Percentiles rank a stretch among this genome's conserved stretches.
phyloP scores from a whole-genome alignment of 2,329 filamentous ascomycete genomes.

The Lachnellula occidentalis region DNA sequence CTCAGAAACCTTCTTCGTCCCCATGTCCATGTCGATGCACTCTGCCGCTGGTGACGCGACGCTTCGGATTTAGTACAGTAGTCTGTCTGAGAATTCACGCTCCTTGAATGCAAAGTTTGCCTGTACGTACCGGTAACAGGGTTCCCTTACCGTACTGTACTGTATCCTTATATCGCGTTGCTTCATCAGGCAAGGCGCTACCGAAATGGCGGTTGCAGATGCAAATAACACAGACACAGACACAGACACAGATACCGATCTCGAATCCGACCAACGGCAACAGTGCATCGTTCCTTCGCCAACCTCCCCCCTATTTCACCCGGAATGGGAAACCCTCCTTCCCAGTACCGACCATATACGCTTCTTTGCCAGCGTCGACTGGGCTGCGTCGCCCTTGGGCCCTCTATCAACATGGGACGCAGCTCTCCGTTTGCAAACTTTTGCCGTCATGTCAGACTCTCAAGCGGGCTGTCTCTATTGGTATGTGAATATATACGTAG shows the following conservation, averaged over 20 bases:
- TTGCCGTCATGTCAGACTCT: slow-evolving; percentile 22
- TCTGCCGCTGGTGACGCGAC: too few species aligned
- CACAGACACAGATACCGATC: not conserved
- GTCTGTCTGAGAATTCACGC: too few species aligned
- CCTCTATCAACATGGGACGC: slow-evolving; percentile 17
- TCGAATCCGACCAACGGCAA: not conserved
- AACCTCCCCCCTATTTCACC: not conserved
- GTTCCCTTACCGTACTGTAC: too few species aligned
- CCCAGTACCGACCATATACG: slow-evolving; percentile 19
- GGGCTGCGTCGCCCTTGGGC: slow-evolving; percentile 19
- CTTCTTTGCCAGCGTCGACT: slow-evolving; percentile 21
- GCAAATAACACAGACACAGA: too few species aligned
- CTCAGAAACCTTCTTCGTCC: too few species aligned
- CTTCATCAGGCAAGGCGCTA: too few species aligned
- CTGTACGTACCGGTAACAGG: too few species aligned
- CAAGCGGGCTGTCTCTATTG: slow-evolving; percentile 21
- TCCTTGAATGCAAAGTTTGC: too few species aligned
- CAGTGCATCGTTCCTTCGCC: not conserved
- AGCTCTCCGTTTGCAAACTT: slow-evolving; percentile 19
- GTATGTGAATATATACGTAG: slow-evolving; percentile 8
- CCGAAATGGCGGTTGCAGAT: too few species aligned
- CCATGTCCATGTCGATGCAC: too few species aligned
- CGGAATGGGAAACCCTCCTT: slow-evolving; percentile 15
- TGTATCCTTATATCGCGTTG: too few species aligned
- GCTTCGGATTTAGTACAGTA: too few species aligned